phyloP scores from a whole-genome alignment of 805 yeast genomes.

The Peterozyma toletana region DNA sequence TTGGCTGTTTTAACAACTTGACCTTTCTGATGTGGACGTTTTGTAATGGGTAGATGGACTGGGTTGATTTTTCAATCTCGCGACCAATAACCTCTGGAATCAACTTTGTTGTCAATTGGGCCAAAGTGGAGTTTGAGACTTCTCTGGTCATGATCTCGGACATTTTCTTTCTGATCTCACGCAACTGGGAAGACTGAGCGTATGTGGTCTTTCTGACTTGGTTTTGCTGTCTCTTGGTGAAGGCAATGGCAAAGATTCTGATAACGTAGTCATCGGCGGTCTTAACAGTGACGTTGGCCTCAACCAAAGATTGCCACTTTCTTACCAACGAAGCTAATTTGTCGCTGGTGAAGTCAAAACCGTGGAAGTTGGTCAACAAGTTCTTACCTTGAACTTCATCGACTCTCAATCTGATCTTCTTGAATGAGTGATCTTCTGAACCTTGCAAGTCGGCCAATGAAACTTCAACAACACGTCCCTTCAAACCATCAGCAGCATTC shows the following conservation, averaged over 20 bases:
- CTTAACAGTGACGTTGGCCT: slow-evolving; percentile 97
- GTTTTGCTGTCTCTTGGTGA: slow-evolving; percentile 96
- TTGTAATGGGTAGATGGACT: slow-evolving; percentile 94
- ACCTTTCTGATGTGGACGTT: slow-evolving; percentile 99
- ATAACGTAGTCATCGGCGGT: slow-evolving; percentile 96
- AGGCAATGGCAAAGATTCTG: slow-evolving; percentile 94
- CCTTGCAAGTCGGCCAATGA: slow-evolving; percentile 97
- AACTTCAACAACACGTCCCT: slow-evolving; percentile 96
- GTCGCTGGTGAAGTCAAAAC: slow-evolving; percentile 96
- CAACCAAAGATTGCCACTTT: slow-evolving; percentile 98
- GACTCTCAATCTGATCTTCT: slow-evolving; percentile 95
- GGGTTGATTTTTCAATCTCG: slow-evolving; percentile 95
- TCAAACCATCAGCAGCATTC: slow-evolving; percentile 96
- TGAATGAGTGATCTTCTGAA: slow-evolving; percentile 97
- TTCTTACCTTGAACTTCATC: slow-evolving; percentile 99
- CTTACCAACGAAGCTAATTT: slow-evolving; percentile 96
- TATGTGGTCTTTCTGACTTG: slow-evolving; percentile 97
- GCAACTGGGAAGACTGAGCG: slow-evolving; percentile 96
- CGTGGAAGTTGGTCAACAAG: slow-evolving; percentile 99
- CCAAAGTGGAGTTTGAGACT: slow-evolving; percentile 88
- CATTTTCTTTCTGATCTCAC: slow-evolving; percentile 97
- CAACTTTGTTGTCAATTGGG: slow-evolving; percentile 95
- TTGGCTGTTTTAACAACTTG: slow-evolving; percentile 97
- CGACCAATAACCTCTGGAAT: slow-evolving; percentile 98
- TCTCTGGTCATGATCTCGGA: slow-evolving; percentile 94